These are phyloP conservation scores for Fereydounia khargensis DNA, from an alignment of 1,284 basidiomycete genomes.

Conservation along the genomic window DNA sequence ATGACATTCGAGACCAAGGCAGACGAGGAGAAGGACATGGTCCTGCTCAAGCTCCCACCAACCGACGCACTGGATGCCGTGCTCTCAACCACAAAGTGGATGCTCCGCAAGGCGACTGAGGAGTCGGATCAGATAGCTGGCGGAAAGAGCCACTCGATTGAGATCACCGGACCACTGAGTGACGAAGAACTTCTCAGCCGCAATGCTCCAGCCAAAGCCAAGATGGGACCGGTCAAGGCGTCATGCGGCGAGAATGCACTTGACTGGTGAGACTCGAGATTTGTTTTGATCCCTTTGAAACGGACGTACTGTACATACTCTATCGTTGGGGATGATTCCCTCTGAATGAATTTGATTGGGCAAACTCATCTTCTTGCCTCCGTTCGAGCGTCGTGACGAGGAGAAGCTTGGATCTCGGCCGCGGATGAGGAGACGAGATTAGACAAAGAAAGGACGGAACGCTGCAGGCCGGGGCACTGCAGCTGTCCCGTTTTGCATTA, in stretches of 20 bases:
- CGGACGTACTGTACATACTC: too few species aligned
- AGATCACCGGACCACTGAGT: constrained; percentile 29
- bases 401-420: too few species aligned
- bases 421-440: too few species aligned
- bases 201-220: not conserved
- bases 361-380: too few species aligned
- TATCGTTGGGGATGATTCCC: too few species aligned
- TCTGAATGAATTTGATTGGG: too few species aligned
- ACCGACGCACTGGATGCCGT: constrained; percentile 66
- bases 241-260: constrained; percentile 25
- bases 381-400: too few species aligned
- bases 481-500: too few species aligned
- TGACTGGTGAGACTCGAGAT: too few species aligned
- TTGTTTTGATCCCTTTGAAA: too few species aligned
- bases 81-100: constrained; percentile 69
- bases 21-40: constrained; percentile 59
- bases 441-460: too few species aligned
- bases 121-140: constrained; percentile 39
- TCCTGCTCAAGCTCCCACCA: constrained; percentile 65
- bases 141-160: constrained; percentile 24
- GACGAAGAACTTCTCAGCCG: constrained; percentile 14
- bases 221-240: constrained; percentile 16
- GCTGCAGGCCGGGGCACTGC: too few species aligned
- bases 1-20: constrained; percentile 67
- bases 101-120: constrained; percentile 56